Evolutionary conservation across 805 yeast species (phyloP), one percentile per base, ranked within the genome.

Genomic region (Starmera pachycereana): DNA sequence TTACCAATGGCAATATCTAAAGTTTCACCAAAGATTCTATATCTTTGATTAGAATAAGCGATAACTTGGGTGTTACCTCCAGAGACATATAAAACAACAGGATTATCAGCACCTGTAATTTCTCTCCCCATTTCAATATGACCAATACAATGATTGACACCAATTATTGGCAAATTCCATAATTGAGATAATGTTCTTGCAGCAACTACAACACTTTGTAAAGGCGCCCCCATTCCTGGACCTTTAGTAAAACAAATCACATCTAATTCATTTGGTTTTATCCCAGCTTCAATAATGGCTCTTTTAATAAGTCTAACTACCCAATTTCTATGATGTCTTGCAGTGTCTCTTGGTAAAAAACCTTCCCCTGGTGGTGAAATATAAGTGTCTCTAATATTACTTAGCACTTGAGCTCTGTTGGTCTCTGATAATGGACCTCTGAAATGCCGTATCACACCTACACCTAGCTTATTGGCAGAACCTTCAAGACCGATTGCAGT

Each of bases 71-170:
- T 92, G 60, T 92, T 92, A 39, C 99, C 99, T 12, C 99, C 99
- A 59, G 96, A 85, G 10, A 92, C 99, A 54, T 92, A 92, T 39
- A 92, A 66, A 9, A 92, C 98, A 37, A 92, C 97, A 0, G 98
- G 99, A 54, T 92, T 90, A n/a, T 69, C 71, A 0, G 97, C 97
- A n/a, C 92, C 94, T 0, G 99, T 92, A 55, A 92, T 90, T 55
- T 90, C 97, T 44, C 99, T 68, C 11, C 99, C 99, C 99, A 92
- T 92, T 58, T 92, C 99, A 45, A 92, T 92, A 60, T 92, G 99
- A 1, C 98, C 99, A 31, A 92, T 77, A 61, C 99, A 92, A 60
- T 92, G 98, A 54, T 92, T 92, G 4, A 92, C 98, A 0, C 97
- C 97, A 8, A 92, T 81, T 29, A 92, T 60, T 0, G 98, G 97